These are phyloP conservation scores for Ilyonectria sp. DNA, from an alignment of 2,329 filamentous ascomycete genomes.

Conservation along the genomic window DNA sequence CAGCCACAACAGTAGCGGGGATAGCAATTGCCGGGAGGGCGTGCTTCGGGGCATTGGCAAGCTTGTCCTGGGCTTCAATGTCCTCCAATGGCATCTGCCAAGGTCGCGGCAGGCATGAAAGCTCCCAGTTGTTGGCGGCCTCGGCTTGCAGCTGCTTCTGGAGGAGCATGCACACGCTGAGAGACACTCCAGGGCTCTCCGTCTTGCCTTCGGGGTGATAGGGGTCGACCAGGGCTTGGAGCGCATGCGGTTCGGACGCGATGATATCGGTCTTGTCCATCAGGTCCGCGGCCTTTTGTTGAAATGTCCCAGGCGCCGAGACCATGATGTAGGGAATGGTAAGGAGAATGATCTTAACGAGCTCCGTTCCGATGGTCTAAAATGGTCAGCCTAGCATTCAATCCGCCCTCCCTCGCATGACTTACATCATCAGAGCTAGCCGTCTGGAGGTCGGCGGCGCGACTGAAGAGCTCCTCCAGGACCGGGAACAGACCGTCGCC, in stretches of 20 bases:
- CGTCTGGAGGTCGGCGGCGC: constrained; percentile 94
- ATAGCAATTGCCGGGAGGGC: constrained; percentile 82
- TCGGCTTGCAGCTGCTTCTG: constrained; percentile 90
- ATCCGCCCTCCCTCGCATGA: constrained; percentile 36
- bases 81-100: constrained; percentile 76
- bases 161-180: constrained; percentile 83
- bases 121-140: constrained; percentile 80
- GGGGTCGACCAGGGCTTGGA: constrained; percentile 90
- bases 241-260: constrained; percentile 86
- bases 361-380: constrained; percentile 81
- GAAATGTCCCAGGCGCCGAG: constrained; percentile 78
- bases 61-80: constrained; percentile 72
- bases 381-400: constrained; percentile 29
- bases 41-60: constrained; percentile 78
- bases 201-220: constrained; percentile 78
- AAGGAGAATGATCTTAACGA: constrained; percentile 96
- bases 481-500: constrained; percentile 89
- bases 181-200: constrained; percentile 73
- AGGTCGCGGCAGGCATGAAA: constrained; percentile 78
- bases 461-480: constrained; percentile 89
- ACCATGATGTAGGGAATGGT: constrained; percentile 93
- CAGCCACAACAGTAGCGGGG: constrained; percentile 82
- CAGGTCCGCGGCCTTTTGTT: constrained; percentile 81
- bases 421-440: constrained; percentile 92
- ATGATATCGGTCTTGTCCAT: constrained; percentile 97